A percentile compares a stretch with the other conserved stretches of the same genome.
Evolutionary conservation across 2,329 filamentous ascomycete genomes (phyloP).

Genomic region (Zymoseptoria pseudotritici): DNA sequence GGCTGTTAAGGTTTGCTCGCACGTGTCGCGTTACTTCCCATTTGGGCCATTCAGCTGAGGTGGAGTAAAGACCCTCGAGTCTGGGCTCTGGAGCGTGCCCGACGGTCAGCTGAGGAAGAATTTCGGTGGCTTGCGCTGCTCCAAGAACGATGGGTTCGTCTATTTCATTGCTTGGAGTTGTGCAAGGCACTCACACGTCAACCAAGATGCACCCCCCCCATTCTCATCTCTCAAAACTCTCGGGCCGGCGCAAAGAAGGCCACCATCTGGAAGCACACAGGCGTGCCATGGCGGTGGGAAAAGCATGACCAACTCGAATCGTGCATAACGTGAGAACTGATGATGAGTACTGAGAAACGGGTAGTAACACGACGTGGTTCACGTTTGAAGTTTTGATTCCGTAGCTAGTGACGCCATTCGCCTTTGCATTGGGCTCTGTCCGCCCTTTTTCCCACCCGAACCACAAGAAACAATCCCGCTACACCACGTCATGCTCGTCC

Average conservation of each 20-base stretch:
- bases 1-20: not conserved
- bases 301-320: too few species aligned
- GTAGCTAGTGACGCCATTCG: slow-evolving; percentile 15
- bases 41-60: not conserved
- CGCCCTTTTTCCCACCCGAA: slow-evolving; percentile 1
- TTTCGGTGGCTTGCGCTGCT: too few species aligned
- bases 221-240: too few species aligned
- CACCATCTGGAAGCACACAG: too few species aligned
- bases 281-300: too few species aligned
- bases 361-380: not conserved
- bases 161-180: too few species aligned
- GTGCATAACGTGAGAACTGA: not conserved
- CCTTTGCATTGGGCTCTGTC: slow-evolving; percentile 12
- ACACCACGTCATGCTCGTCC: slow-evolving; percentile 4
- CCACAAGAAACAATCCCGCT: slow-evolving; percentile 5
- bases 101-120: not conserved
- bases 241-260: too few species aligned
- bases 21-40: not conserved
- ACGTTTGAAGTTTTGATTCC: slow-evolving; percentile 1
- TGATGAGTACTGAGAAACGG: not conserved
- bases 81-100: not conserved
- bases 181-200: too few species aligned
- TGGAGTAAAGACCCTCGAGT: not conserved
- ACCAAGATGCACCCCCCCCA: too few species aligned
- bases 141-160: too few species aligned